These are phyloP conservation scores for Populus trichocarpa DNA, from an alignment of 441 rosid genomes.

Conservation along the genomic window DNA sequence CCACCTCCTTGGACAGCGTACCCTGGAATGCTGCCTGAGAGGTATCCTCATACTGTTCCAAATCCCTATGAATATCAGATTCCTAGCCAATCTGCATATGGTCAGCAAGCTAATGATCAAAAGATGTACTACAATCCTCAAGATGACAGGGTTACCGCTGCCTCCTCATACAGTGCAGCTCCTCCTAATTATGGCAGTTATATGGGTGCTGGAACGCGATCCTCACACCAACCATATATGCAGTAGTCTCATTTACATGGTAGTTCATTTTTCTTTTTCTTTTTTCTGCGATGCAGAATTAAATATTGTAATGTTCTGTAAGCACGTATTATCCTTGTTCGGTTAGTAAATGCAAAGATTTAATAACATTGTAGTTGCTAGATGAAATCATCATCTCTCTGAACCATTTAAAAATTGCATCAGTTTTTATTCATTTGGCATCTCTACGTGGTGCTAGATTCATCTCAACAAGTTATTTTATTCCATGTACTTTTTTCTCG, in stretches of 20 bases:
- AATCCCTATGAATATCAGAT: constrained; percentile 39
- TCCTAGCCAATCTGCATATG: constrained; percentile 32
- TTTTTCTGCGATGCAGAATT: not conserved
- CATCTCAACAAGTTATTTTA: not conserved
- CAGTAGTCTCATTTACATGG: constrained; percentile 7
- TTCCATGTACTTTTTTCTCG: too few species aligned
- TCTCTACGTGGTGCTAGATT: not conserved
- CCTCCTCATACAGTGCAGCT: constrained; percentile 24
- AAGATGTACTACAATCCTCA: constrained; percentile 41
- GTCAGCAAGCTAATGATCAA: constrained; percentile 42
- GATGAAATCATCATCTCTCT: not conserved
- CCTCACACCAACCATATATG: constrained; percentile 40
- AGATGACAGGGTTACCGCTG: constrained; percentile 25
- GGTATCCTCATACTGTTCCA: constrained; percentile 35
- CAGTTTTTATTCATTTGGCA: not conserved
- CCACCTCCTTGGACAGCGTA: constrained; percentile 33
- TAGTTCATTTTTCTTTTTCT: not conserved
- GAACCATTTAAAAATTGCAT: constrained; percentile 3
- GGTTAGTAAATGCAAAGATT: not conserved
- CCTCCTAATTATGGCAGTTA: constrained; percentile 30
- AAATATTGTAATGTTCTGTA: not conserved
- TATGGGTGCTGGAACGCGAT: constrained; percentile 29
- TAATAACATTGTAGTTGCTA: not conserved
- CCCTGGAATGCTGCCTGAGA: constrained; percentile 27
- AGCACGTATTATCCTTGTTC: not conserved